Base-by-base conservation (phyloP, 345 rosid species). In the Lepidium sativum region DNA sequence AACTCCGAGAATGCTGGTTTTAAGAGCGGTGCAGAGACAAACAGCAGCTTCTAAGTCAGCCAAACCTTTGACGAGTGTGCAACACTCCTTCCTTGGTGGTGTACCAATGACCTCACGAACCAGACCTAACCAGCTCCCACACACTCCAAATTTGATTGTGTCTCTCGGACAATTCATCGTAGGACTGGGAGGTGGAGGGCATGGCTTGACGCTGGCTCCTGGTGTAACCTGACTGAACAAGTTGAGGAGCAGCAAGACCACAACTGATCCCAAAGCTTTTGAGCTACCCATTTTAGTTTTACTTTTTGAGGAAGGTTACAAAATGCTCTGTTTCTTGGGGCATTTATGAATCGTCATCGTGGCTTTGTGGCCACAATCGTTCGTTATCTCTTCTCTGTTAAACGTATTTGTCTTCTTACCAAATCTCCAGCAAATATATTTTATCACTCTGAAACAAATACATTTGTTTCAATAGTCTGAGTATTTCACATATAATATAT, bases 61-160 rank as follows among this genome's bases (percentile, higher is more conserved):
- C n/a, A 91, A n/a, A 45, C 98, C 95, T 27, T 75, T 53, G 29
- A 91, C 72, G 15, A 91, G 37, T 3, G 77, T 61, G 70, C 98
- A 91, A 47, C 96, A 91, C 70, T 84, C 80, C 48, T 83, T 48
- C 63, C 89, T 88, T 20, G 96, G 96, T 44, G 76, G 80, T 21
- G 86, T 77, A 51, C 96, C 96, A 2, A 88, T 58, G 11, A 43
- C 74, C 78, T 88, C 94, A 20, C 67, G 54, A 67, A 85, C 84
- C 76, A 87, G 55, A 49, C 92, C 92, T 45, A 87, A 71, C 92
- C 92, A 84, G 82, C 85, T 84, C 20, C 95, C 92, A 54, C 96
- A 87, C 11, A 77, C 89, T 11, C 96, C 96, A 29, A 83, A 82
- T 73, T 84, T 87, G 2, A 84, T 68, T 18, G 80, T 77, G 54